Conservation (phyloP, 2,329 filamentous ascomycete species). For the Karstenula rhodostoma region DNA sequence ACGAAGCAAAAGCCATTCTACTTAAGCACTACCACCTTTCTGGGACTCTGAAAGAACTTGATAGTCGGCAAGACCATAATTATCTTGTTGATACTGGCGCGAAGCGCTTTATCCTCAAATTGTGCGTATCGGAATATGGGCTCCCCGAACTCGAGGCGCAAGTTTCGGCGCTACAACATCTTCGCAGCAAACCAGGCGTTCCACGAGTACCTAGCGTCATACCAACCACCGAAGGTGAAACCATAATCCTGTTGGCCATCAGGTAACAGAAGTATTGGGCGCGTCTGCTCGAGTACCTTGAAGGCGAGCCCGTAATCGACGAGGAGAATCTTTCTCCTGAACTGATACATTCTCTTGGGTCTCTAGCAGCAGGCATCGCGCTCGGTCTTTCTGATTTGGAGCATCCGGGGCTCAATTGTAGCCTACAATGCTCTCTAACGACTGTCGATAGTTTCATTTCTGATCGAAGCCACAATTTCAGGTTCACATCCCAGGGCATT, state of each 20-base stretch:
- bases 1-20: not conserved
- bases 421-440: not conserved
- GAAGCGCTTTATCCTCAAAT: not conserved
- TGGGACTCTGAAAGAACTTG: not conserved
- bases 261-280: not conserved
- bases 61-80: constrained; percentile 1
- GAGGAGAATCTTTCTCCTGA: not conserved
- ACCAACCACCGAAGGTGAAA: not conserved
- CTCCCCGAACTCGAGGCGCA: not conserved
- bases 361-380: not conserved
- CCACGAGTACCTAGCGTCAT: not conserved
- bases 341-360: not conserved
- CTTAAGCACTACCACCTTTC: not conserved
- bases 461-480: too few relatives aligned
- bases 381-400: not conserved
- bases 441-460: too few relatives aligned
- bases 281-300: constrained; percentile 2
- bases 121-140: not conserved
- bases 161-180: not conserved
- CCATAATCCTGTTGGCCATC: not conserved
- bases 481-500: too few relatives aligned
- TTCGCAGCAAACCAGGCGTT: not conserved
- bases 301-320: not conserved
- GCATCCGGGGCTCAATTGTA: not conserved
- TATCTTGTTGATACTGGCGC: not conserved